Base-by-base conservation (phyloP, 345 rosid genomes). In the Rhizophora mangle region DNA sequence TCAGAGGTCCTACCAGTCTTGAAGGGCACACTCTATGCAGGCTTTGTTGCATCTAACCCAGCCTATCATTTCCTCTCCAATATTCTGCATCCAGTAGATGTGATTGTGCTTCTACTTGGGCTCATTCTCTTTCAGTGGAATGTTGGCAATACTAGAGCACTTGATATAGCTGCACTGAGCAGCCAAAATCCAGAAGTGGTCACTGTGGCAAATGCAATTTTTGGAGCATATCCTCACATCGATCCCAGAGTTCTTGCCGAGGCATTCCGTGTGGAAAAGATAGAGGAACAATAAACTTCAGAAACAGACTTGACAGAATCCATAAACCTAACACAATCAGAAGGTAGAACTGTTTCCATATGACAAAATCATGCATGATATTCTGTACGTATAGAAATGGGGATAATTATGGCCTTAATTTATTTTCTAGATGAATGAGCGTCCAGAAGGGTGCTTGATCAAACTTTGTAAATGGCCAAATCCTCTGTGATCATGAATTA, bases 81-180 rank as follows among this genome's bases (percentile, higher is more conserved):
- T 24, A 24, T 24, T 24, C 24, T 24, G 24, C 24, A 24, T 24
- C 24, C 24, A 24, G 24, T 24, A 24, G 24, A 24, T 24, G 24
- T 24, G 24, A 24, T 24, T 5, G 51, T 72, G 11, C 54, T 71
- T n/a, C 74, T 68, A 54, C 1, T 55, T 63, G 74, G 63, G 3
- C 29, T 71, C 26, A 57, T 72, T 64, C 75, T 64, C 61, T 72
- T 72, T 24, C 75, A 72, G 21, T 64, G 57, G 29, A 72, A 72
- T 72, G 18, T 72, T 58, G 75, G 69, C 7, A 43, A 64, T 6
- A 57, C 47, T 43, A 32, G 27, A 6, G 75, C 39, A 36, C 8
- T 36, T 36, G 39, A 8, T 36, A 8, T 36, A 6, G 7, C 9
- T 5, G 6, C 39, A 36, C 6, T 36, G 2, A 36, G 39, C 39